These are phyloP conservation scores for Mycena vulgaris DNA, from an alignment of 768 basidiomycete genomes.

Conservation along the genomic window DNA sequence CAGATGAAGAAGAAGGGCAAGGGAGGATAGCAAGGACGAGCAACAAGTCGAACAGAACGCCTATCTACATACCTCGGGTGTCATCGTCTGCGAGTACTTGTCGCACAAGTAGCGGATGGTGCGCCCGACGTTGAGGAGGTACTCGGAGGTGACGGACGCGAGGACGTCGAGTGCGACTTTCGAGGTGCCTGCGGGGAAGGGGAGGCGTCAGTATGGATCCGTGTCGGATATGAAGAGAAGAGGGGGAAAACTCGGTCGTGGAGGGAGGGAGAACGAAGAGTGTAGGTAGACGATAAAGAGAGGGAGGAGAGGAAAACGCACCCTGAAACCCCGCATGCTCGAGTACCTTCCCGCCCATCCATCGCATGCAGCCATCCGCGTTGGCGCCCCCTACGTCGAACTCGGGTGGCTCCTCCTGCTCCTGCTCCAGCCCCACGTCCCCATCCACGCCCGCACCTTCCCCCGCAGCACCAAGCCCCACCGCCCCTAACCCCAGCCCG, in stretches of 20 bases:
- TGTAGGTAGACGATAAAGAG: background rate
- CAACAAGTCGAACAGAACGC: too few species aligned
- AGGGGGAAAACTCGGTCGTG: too few species aligned
- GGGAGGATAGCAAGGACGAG: too few species aligned
- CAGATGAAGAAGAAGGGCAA: too few species aligned
- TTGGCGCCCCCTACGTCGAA: slow-evolving; percentile 74
- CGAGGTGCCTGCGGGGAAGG: slow-evolving; percentile 71
- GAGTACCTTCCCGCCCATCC: slow-evolving; percentile 83
- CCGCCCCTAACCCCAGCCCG: background rate
- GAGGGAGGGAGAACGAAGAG: too few species aligned
- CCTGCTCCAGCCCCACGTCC: slow-evolving; percentile 11
- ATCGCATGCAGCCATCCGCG: slow-evolving; percentile 76
- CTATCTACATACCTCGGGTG: slow-evolving; percentile 86
- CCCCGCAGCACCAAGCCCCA: slow-evolving; percentile 1
- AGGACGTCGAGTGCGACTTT: slow-evolving; percentile 83
- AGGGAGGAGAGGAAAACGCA: slow-evolving; percentile 49
- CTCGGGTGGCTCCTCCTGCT: slow-evolving; percentile 34
- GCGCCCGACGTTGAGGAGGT: slow-evolving; percentile 87
- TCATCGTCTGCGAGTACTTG: slow-evolving; percentile 85
- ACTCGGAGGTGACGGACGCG: slow-evolving; percentile 83
- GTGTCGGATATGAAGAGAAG: background rate
- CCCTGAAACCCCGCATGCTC: slow-evolving; percentile 96
- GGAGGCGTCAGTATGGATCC: background rate
- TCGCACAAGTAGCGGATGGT: slow-evolving; percentile 88
- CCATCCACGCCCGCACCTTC: slow-evolving; percentile 12